Percentiles rank a stretch among this genome's conserved stretches.
These are phyloP conservation scores for Talaromyces marneffei DNA, from an alignment of 2,329 filamentous ascomycete genomes.

Conservation along the genomic window DNA sequence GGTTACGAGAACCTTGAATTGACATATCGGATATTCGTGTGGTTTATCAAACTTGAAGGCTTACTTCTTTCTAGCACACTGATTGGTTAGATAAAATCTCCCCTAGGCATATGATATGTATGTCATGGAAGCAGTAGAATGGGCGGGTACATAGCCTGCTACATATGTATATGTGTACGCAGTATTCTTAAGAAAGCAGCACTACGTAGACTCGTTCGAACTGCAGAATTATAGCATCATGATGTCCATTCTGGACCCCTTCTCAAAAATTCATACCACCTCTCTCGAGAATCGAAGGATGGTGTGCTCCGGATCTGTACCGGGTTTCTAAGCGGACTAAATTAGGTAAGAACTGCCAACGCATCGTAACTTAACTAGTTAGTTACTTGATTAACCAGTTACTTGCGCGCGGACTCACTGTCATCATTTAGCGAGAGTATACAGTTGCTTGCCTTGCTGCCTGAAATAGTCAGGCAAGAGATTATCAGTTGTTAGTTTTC, in stretches of 20 bases:
- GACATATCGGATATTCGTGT: not conserved
- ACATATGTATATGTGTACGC: not conserved
- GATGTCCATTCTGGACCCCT: not conserved
- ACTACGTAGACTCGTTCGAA: not conserved
- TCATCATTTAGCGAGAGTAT: not conserved
- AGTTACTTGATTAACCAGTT: too few species aligned
- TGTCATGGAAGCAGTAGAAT: not conserved
- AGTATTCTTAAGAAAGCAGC: not conserved
- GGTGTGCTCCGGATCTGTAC: not conserved
- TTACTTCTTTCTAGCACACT: not conserved
- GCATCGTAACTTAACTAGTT: too few species aligned
- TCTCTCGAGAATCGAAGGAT: not conserved
- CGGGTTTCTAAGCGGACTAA: not conserved
- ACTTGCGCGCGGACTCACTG: not conserved
- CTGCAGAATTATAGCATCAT: too few species aligned
- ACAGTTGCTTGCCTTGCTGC: not conserved
- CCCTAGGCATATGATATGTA: not conserved
- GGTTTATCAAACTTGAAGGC: not conserved
- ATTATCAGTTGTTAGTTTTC: not conserved
- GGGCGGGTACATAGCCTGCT: not conserved
- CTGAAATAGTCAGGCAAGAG: constrained; percentile 1
- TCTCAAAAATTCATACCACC: not conserved
- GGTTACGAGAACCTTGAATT: not conserved
- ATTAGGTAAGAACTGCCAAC: constrained; percentile 9
- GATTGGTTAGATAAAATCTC: not conserved